These are phyloP conservation scores for Chlamydomonas sphaeroides DNA, from an alignment of 139 green algal genomes.

Conservation along the genomic window DNA sequence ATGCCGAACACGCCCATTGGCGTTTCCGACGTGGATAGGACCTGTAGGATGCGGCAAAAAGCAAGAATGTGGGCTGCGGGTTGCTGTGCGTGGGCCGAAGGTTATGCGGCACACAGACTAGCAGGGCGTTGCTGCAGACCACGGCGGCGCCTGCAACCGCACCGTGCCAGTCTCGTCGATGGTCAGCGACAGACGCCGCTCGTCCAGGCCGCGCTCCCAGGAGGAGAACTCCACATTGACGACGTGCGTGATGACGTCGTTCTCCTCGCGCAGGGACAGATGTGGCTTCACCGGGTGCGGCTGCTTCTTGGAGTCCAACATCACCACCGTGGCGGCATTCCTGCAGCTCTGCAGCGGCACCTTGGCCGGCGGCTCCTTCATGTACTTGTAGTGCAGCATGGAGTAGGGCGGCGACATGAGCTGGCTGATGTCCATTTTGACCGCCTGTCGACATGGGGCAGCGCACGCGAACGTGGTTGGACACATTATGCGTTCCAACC, in stretches of 20 bases:
- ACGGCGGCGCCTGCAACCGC: not conserved
- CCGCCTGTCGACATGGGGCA: too few relatives aligned
- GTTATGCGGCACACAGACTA: too few relatives aligned
- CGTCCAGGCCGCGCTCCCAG: conserved; percentile 40
- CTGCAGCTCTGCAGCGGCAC: conserved; percentile 44
- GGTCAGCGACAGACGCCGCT: conserved; percentile 35
- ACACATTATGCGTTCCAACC: too few relatives aligned
- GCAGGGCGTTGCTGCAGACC: too few relatives aligned
- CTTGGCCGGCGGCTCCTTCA: conserved; percentile 51
- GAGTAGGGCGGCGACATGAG: conserved; percentile 56
- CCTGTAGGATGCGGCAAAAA: too few relatives aligned
- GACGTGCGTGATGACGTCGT: conserved; percentile 39
- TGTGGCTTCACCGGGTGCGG: conserved; percentile 40
- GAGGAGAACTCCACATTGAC: conserved; percentile 36
- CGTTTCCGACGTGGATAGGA: conserved; percentile 26
- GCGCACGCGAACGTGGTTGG: too few relatives aligned
- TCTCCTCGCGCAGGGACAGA: conserved; percentile 32
- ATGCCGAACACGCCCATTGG: conserved; percentile 48
- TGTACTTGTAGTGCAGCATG: conserved; percentile 57
- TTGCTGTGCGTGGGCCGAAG: too few relatives aligned
- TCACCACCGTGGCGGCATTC: conserved; percentile 42
- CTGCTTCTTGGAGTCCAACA: conserved; percentile 45
- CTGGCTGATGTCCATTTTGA: conserved; percentile 40
- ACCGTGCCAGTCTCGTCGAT: conserved; percentile 29
- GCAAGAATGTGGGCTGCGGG: too few relatives aligned